Percentiles rank a stretch among this genome's conserved stretches.
Evolutionary conservation across 768 basidiomycete species (phyloP).

Genomic region (Tulasnella sp.): DNA sequence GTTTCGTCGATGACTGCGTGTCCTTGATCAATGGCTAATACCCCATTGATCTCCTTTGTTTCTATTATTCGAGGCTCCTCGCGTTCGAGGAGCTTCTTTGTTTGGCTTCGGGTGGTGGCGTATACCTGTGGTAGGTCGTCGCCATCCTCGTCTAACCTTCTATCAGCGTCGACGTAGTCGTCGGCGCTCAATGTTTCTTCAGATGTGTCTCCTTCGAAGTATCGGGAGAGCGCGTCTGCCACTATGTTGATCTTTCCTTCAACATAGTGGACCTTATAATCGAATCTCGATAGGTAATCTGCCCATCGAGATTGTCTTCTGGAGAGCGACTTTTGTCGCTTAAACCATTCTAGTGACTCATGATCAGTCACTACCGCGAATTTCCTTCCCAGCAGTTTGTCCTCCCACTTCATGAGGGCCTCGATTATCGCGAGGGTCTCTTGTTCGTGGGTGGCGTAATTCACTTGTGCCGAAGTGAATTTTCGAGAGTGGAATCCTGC

Average conservation of each 20-base stretch:
- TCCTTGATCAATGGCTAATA: no score
- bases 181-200: not conserved
- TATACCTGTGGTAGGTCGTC: conserved; percentile 11
- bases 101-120: no score
- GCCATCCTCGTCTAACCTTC: conserved; percentile 1
- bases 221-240: not conserved
- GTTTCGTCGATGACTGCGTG: no score
- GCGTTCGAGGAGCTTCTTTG: no score
- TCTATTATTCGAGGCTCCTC: no score
- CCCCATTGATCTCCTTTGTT: no score
- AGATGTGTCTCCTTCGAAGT: not conserved
- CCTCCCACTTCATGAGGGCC: not conserved
- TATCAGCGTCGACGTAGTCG: not conserved
- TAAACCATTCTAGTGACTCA: conserved; percentile 1
- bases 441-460: conserved; percentile 23
- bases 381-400: not conserved
- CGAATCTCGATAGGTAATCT: not conserved
- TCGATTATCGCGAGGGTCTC: not conserved
- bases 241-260: not conserved
- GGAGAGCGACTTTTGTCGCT: not conserved
- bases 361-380: not conserved
- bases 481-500: conserved; percentile 25
- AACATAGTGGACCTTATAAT: conserved; percentile 2
- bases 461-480: conserved; percentile 23
- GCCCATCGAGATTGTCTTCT: not conserved